Base-by-base conservation (phyloP, 805 yeast species). In the Pachysolen tannophilus region DNA sequence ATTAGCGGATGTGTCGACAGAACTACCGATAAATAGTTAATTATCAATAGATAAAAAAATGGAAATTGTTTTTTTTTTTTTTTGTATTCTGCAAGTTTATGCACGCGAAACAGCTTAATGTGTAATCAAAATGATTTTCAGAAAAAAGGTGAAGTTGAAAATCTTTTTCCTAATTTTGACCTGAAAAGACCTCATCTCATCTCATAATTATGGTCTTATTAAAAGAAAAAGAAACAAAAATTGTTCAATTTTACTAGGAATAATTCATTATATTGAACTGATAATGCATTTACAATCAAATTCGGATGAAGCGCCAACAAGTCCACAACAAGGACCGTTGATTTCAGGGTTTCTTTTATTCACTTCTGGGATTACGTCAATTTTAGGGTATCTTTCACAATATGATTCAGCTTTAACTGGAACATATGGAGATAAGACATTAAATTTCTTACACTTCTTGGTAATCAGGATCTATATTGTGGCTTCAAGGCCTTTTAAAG, bases 1-100 rank as follows among this genome's bases (percentile, higher is more conserved):
- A 20, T 36, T 18, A 8, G 26, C 8, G 39, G 39, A 6, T 36
- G 39, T 21, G n/a, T n/a, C n/a, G n/a, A n/a, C n/a, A n/a, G n/a
- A 13, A 18, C 10, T 5, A 28, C 5, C 6, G 26, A 30, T 20
- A 19, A 19, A 11, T 17, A 11, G 5, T 9, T 11, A 17, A 7
- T 5, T 5, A 15, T 10, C 6, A 18, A 9, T 11, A 8, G 16
- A 27, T 15, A 13, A 11, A 27, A 14, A 27, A 27, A 5, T 15
- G 8, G 8, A 21, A 21, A 21, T 21, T n/a, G 14, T 26, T 26
- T 26, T 26, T 26, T 26, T 26, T 3, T 26, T 8, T 26, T n/a
- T 10, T 10, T 10, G 14, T 9, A 13, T n/a, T 16, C 8, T n/a
- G 11, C 10, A n/a, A 26, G 11, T 26, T n/a, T 10, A 26, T n/a